Base-by-base conservation (phyloP, 345 rosid species). In the Anacardium occidentale region DNA sequence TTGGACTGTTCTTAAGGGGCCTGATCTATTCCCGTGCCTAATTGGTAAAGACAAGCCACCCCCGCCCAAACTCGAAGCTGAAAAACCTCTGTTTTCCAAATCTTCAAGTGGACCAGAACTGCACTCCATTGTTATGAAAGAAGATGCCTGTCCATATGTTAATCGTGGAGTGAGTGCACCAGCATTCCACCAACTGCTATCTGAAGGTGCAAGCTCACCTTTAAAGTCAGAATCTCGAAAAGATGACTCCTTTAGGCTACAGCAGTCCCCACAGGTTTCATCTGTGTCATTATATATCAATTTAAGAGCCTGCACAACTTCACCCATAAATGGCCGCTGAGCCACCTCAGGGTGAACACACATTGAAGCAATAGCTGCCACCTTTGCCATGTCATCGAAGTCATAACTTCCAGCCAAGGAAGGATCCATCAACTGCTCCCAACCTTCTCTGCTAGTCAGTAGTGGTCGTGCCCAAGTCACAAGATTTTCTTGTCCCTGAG, bases 241-340 rank as follows among this genome's bases (percentile, higher is more conserved):
- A 10, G 97, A 96, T n/a, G 97, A 91, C 73, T 86, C 99, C 80
- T 83, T 90, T 74, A 87, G 97, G 85, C 98, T 93, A 73, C 87
- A 86, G 71, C 82, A 80, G 70, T 92, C 99, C 64, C 86, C 96
- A 7, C 91, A 78, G 8, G 93, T 89, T 69, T 89, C 99, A 13
- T 93, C 97, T 0, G 87, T 78, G 68, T 91, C 97, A 8, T 93
- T 91, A 84, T 90, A 93, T 75, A 96, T 93, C 67, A 96, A 88
- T 80, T 96, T 96, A 74, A 96, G 84, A 42, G 99, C 99, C 86
- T 96, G 99, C 77, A 96, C 99, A 14, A 96, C 99, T 86, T 96
- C 99, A 54, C 99, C 99, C 99, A 96, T 96, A 75, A 96, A 96
- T 13, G 99, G 99, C 68, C 99, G 79, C 74, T 89, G 86, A 6